phyloP scores from a whole-genome alignment of 176 grass and related monocot genomes.

The Metroxylon sagu region DNA sequence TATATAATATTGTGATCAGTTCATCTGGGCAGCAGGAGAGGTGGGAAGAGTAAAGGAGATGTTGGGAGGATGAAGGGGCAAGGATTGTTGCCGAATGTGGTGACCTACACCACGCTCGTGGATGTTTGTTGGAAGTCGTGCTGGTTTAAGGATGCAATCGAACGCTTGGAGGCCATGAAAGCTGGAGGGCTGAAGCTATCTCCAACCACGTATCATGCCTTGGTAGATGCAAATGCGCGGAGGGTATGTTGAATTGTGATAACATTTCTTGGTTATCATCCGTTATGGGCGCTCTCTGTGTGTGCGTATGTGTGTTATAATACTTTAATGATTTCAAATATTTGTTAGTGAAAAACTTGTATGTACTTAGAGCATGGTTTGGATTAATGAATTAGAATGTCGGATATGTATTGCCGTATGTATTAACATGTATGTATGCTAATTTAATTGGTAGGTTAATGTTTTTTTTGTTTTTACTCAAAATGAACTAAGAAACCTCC shows the following conservation, averaged over 20 bases:
- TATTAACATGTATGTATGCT: too few relatives aligned
- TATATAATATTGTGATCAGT: constrained; percentile 90
- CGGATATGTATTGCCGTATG: too few relatives aligned
- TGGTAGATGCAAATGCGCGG: constrained; percentile 87
- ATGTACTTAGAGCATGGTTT: too few relatives aligned
- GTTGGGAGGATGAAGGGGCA: constrained; percentile 60
- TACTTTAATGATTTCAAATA: too few relatives aligned
- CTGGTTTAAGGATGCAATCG: constrained; percentile 72
- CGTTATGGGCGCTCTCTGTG: too few relatives aligned
- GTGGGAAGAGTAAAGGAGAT: constrained; percentile 55
- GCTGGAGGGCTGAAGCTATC: constrained; percentile 59
- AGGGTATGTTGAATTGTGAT: constrained; percentile 33
- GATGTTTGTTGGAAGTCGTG: constrained; percentile 91
- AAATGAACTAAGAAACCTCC: too few relatives aligned
- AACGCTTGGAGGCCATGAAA: constrained; percentile 86
- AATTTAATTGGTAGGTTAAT: too few relatives aligned
- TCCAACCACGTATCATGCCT: constrained; percentile 79
- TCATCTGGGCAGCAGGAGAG: constrained; percentile 57
- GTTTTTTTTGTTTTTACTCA: too few relatives aligned
- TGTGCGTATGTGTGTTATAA: too few relatives aligned
- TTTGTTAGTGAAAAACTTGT: too few relatives aligned
- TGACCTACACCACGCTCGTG: constrained; percentile 90
- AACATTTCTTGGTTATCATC: too few relatives aligned
- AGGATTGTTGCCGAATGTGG: constrained; percentile 65
- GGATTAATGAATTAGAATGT: too few relatives aligned